phyloP scores from a whole-genome alignment of 2,329 filamentous ascomycete genomes.

The Trichoderma sp. region DNA sequence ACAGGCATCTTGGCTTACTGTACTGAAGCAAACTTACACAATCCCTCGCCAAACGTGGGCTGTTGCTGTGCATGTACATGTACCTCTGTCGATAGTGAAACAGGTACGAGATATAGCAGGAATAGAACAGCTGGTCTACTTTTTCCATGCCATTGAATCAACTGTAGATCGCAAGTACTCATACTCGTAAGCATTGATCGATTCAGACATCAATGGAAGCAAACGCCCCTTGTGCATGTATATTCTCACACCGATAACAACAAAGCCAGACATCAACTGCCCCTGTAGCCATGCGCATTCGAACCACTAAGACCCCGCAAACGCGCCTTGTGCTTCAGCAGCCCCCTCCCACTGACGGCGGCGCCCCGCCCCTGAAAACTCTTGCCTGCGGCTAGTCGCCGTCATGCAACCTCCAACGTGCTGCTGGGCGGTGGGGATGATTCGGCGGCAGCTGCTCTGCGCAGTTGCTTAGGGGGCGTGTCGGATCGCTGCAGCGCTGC shows the following conservation, averaged over 20 bases:
- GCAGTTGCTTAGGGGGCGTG: no score
- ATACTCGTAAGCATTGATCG: neutral
- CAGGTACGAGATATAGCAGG: neutral
- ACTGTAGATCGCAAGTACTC: neutral
- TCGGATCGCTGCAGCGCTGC: neutral
- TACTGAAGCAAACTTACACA: neutral
- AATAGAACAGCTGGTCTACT: neutral
- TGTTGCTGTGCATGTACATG: neutral
- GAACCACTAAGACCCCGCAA: slow-evolving; percentile 41
- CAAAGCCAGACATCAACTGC: neutral
- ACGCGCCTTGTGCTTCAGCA: slow-evolving; percentile 38
- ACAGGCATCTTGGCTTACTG: slow-evolving; percentile 17
- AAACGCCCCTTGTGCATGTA: neutral
- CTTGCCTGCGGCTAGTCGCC: slow-evolving; percentile 16
- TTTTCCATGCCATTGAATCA: neutral
- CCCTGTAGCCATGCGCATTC: neutral
- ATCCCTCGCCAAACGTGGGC: neutral
- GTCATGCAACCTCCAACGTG: slow-evolving; percentile 21
- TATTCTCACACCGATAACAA: neutral
- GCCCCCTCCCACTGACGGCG: slow-evolving; percentile 32
- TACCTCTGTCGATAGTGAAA: neutral
- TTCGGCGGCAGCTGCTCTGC: slow-evolving; percentile 7
- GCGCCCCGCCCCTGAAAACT: slow-evolving; percentile 21
- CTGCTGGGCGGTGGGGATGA: slow-evolving; percentile 20
- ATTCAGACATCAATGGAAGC: neutral